Conservation (phyloP, 208 protist genomes). For the Tritrichomonas foetus region DNA sequence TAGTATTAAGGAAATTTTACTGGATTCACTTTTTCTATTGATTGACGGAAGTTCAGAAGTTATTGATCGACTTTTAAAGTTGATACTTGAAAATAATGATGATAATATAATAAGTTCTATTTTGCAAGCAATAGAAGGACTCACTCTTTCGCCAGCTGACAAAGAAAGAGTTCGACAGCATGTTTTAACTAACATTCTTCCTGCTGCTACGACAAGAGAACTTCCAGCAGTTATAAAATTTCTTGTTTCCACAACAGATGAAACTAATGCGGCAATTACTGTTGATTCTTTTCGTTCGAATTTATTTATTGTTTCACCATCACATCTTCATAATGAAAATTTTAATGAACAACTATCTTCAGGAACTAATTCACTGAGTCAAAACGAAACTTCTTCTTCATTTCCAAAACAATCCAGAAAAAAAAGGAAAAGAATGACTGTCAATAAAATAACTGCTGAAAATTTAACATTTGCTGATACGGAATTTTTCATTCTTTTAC, state of each 20-base stretch:
- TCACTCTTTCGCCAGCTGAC: not conserved
- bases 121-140: not conserved
- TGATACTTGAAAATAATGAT: not conserved
- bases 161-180: not conserved
- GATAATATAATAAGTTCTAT: not conserved
- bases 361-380: no score
- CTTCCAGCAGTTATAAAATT: not conserved
- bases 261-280: not conserved
- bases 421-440: no score
- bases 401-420: no score
- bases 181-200: not conserved
- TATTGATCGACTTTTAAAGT: not conserved
- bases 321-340: no score
- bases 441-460: not conserved
- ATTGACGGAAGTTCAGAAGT: not conserved
- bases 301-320: not conserved
- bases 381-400: no score
- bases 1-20: slow-evolving; percentile 2
- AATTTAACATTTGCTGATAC: not conserved
- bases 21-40: not conserved
- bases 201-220: not conserved
- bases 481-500: not conserved
- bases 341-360: no score
- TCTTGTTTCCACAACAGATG: not conserved
- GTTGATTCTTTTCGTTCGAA: not conserved